phyloP scores from a whole-genome alignment of 2,329 filamentous ascomycete species.

The Rugonectria rugulosa region DNA sequence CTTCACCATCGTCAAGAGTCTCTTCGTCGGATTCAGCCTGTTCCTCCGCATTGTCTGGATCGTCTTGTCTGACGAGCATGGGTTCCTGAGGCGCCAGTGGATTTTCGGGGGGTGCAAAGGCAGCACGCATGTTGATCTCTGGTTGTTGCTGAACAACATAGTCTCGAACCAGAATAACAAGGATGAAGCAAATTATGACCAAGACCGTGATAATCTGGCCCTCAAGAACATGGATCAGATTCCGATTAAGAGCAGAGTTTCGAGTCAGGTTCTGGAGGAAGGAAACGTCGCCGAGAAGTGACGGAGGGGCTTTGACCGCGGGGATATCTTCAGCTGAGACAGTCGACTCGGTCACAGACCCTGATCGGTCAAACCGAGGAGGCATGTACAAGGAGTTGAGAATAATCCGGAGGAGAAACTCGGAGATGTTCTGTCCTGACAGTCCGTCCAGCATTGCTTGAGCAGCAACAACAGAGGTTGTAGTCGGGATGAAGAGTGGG shows the following conservation, averaged over 20 bases:
- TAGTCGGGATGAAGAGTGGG: conserved; percentile 44
- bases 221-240: conserved; percentile 84
- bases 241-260: conserved; percentile 76
- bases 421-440: conserved; percentile 42
- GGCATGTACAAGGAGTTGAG: conserved; percentile 41
- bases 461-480: conserved; percentile 42
- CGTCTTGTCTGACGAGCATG: conserved; percentile 33
- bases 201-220: conserved; percentile 92
- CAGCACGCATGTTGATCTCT: conserved; percentile 81
- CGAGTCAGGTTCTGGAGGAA: conserved; percentile 70
- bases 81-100: conserved; percentile 37
- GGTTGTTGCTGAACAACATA: conserved; percentile 99
- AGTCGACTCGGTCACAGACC: conserved; percentile 13
- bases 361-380: conserved; percentile 30
- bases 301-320: conserved; percentile 24
- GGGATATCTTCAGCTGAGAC: conserved; percentile 19
- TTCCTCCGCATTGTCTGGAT: conserved; percentile 31
- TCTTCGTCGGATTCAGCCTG: conserved; percentile 43
- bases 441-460: conserved; percentile 41
- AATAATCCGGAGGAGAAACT: conserved; percentile 43
- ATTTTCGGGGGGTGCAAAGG: conserved; percentile 59
- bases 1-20: conserved; percentile 40
- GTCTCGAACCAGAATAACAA: conserved; percentile 96
- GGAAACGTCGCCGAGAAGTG: conserved; percentile 63
- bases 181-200: conserved; percentile 91